phyloP scores from a whole-genome alignment of 345 rosid species.

The Noccaea caerulescens region DNA sequence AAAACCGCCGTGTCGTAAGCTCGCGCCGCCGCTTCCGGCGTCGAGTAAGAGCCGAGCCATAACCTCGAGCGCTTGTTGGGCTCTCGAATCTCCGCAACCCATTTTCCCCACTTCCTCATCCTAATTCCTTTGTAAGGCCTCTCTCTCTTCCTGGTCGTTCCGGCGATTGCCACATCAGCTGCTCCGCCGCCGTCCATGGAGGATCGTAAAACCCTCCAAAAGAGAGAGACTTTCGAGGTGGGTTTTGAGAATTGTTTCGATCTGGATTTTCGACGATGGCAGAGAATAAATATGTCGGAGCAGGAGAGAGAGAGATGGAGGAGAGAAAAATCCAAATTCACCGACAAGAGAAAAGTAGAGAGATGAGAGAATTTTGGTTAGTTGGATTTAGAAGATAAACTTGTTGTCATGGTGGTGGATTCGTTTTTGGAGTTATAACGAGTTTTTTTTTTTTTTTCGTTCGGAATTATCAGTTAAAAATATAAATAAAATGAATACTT shows the following conservation, averaged over 20 bases:
- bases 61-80: constrained; percentile 93
- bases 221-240: constrained; percentile 17
- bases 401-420: constrained; percentile 31
- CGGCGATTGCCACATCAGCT: constrained; percentile 41
- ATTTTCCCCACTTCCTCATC: constrained; percentile 99
- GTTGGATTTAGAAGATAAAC: constrained; percentile 42
- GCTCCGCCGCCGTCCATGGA: constrained; percentile 51
- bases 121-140: constrained; percentile 89
- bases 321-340: constrained; percentile 60
- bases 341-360: constrained; percentile 64
- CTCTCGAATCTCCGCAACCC: constrained; percentile 99
- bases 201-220: neutral
- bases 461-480: constrained; percentile 10
- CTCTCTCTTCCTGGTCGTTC: constrained; percentile 52
- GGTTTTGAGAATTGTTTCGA: neutral
- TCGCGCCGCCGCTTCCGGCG: constrained; percentile 91
- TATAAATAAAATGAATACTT: neutral
- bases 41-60: constrained; percentile 96
- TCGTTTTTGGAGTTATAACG: constrained; percentile 35
- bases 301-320: constrained; percentile 31
- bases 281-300: constrained; percentile 46
- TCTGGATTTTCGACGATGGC: neutral
- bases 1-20: constrained; percentile 98
- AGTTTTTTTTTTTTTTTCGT: constrained; percentile 10
- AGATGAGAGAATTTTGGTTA: constrained; percentile 39